Evolutionary conservation across 2,329 filamentous ascomycete genomes (phyloP), one percentile per base, ranked within the genome.

Genomic region (Aspergillus thermomutatus): DNA sequence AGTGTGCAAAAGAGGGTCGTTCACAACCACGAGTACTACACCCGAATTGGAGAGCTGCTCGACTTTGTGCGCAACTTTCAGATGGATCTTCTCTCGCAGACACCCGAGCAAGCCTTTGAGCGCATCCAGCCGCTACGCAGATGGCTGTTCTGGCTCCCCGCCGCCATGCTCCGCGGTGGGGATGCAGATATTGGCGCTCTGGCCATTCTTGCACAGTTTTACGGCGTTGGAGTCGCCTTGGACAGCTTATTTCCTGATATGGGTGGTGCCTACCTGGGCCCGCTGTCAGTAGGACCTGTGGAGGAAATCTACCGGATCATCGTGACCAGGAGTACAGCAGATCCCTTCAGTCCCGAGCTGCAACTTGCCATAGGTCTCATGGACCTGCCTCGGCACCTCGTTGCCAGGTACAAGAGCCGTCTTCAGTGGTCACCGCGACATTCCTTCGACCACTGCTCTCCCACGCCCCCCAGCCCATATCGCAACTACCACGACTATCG

Each of bases 121-220:
- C 89, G 92, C 62, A 84, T 97, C 10, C 92, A 95, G 62, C 88
- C 91, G 9, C 83, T 99, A 57, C 85, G 92, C 54, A 90, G 90
- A 65, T 97, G 93, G 92, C 84, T 97, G 17, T 96, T 97, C 76
- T 97, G 93, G 92, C 85, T 96, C 54, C 94, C 94, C 0, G 87
- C 96, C 34, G 86, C 87, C 63, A 88, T 92, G 66, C 82, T 97
- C 26, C 88, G 93, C 70, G 86, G 87, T 62, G 89, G 87, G 49
- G 86, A 88, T 51, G 85, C 85, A 37, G 91, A 93, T 63, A 83
- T 90, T 25, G 90, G 85, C 58, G 88, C 91, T 1, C 81, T 97
- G 63, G 82, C 96, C 52, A 87, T 95, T 60, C 87, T 97, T 54
- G 90, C 92, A 10, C 90, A 97, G 70, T 91, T 96, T 73, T 97